Conservation (phyloP, 768 basidiomycete species). For the Calocybe indica region DNA sequence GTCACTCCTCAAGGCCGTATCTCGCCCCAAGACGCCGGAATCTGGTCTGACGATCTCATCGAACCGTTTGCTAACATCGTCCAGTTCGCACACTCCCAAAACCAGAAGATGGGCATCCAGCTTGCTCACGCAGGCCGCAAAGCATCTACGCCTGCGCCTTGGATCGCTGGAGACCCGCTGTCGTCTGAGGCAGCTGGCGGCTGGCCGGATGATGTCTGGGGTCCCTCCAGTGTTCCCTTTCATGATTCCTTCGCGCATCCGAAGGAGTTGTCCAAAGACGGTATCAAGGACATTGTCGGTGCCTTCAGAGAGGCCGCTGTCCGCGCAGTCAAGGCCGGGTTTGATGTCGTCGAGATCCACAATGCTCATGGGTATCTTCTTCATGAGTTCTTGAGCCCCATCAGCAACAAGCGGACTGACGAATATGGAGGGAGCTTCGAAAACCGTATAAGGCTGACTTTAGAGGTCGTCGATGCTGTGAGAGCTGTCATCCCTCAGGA, state of each 20-base stretch:
- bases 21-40: conserved; percentile 55
- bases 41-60: conserved; percentile 60
- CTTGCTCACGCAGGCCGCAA: conserved; percentile 78
- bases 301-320: conserved; percentile 49
- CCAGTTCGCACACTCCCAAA: conserved; percentile 68
- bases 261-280: conserved; percentile 47
- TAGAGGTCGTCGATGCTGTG: conserved; percentile 61
- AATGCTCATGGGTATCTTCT: conserved; percentile 60
- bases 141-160: conserved; percentile 57
- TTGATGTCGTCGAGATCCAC: conserved; percentile 60
- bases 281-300: conserved; percentile 49
- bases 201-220: conserved; percentile 51
- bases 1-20: conserved; percentile 60
- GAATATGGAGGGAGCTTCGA: conserved; percentile 69
- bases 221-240: conserved; percentile 46
- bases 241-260: conserved; percentile 41
- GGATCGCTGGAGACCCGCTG: conserved; percentile 34
- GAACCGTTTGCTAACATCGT: conserved; percentile 42
- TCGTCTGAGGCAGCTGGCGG: conserved; percentile 38
- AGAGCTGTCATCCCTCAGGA: conserved; percentile 50
- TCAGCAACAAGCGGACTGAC: conserved; percentile 57
- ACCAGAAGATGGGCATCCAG: conserved; percentile 68
- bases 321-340: conserved; percentile 52
- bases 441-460: conserved; percentile 55
- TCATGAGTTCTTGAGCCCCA: conserved; percentile 52